Evolutionary conservation across 78 protist species (phyloP).

Genomic region (Protostelium mycophagum): DNA sequence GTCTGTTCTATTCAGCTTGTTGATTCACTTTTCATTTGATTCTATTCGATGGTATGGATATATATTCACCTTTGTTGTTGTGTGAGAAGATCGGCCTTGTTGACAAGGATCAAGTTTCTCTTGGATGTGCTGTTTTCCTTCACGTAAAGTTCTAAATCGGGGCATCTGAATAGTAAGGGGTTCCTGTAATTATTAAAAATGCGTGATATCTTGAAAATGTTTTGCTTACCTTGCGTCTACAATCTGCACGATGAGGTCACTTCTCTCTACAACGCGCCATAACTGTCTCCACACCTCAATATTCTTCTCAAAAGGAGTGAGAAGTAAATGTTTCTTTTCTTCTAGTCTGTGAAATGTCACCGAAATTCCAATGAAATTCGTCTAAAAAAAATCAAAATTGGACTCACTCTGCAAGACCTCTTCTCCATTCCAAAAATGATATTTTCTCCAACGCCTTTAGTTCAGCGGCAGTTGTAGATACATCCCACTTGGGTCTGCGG

Average conservation of each 20-base stretch:
- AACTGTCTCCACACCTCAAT: conserved; percentile 98
- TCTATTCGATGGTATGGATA: too few species aligned
- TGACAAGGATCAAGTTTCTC: conserved; percentile 74
- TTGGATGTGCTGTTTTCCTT: conserved; percentile 35
- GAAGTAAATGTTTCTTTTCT: conserved; percentile 39
- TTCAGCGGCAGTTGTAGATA: conserved; percentile 54
- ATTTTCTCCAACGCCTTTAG: conserved; percentile 57
- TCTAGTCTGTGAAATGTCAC: conserved; percentile 38
- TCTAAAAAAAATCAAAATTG: neutral
- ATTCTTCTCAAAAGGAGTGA: conserved; percentile 97
- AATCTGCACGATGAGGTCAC: conserved; percentile 89
- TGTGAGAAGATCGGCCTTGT: conserved; percentile 96
- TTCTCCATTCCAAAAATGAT: conserved; percentile 90
- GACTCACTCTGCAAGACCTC: conserved; percentile 64
- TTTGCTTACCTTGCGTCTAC: conserved; percentile 86
- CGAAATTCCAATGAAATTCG: neutral
- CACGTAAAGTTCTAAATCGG: conserved; percentile 79
- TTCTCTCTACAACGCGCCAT: conserved; percentile 98
- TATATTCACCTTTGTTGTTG: conserved; percentile 64
- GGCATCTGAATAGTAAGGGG: conserved; percentile 91
- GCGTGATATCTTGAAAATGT: neutral
- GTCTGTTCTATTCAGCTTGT: neutral
- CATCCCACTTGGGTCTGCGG: conserved; percentile 81
- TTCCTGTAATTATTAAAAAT: conserved; percentile 40
- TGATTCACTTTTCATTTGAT: neutral